A percentile compares a stretch with the other conserved stretches of the same genome.
Conservation (phyloP, 1,284 basidiomycete species). For the Cystobasidiaceae sp. region DNA sequence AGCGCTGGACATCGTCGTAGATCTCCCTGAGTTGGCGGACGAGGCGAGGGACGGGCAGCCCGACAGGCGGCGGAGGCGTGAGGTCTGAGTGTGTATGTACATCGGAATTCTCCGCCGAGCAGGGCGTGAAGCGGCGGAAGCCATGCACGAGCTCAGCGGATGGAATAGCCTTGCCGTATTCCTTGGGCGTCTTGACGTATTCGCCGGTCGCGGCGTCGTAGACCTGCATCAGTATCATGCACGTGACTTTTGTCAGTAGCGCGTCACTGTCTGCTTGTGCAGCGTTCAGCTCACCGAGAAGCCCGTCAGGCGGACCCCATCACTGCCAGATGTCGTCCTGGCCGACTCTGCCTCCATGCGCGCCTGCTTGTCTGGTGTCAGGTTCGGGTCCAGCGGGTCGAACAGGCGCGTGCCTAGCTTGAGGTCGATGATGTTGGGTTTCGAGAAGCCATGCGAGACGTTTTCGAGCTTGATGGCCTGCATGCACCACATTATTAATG, state of each 20-base stretch:
- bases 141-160: constrained; percentile 64
- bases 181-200: constrained; percentile 63
- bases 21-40: constrained; percentile 60
- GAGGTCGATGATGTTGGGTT: constrained; percentile 82
- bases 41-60: constrained; percentile 58
- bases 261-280: no score
- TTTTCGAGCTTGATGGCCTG: constrained; percentile 60
- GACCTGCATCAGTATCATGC: constrained; percentile 54
- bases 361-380: constrained; percentile 65
- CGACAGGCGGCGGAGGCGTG: constrained; percentile 40
- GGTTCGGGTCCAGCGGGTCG: constrained; percentile 57
- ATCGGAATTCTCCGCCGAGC: constrained; percentile 32
- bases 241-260: not conserved
- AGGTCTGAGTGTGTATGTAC: constrained; percentile 43
- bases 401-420: constrained; percentile 86
- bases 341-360: constrained; percentile 70
- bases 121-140: constrained; percentile 65
- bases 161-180: constrained; percentile 73
- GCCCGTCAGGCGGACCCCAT: constrained; percentile 76
- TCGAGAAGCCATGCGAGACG: constrained; percentile 63
- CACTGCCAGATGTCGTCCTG: constrained; percentile 65
- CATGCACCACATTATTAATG: no score
- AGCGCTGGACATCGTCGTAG: constrained; percentile 56
- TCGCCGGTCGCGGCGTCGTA: constrained; percentile 59
- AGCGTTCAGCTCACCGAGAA: constrained; percentile 81